Conservation (phyloP, 139 green algal genomes). For the Micractinium sp. region DNA sequence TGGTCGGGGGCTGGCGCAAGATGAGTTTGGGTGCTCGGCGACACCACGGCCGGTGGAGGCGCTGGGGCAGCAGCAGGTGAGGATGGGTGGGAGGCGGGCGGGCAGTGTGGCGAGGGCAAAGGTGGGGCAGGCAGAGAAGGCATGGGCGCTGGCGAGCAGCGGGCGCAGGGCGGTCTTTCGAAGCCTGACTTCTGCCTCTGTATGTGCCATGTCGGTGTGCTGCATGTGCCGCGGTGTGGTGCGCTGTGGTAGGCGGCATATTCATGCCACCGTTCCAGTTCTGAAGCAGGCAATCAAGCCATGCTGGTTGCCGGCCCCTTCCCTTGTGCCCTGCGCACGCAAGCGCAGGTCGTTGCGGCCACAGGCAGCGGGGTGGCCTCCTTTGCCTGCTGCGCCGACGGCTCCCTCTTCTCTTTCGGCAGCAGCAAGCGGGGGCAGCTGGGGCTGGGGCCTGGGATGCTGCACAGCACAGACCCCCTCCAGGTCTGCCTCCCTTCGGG, state of each 20-base stretch:
- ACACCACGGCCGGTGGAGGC: conserved; percentile 7
- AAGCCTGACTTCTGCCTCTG: neutral
- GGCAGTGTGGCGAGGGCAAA: neutral
- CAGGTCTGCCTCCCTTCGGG: conserved; percentile 28
- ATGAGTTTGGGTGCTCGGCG: conserved; percentile 22
- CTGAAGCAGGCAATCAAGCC: neutral
- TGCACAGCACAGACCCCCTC: neutral
- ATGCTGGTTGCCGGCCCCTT: neutral
- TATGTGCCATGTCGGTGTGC: neutral
- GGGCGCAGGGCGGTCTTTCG: neutral
- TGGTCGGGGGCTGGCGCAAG: neutral
- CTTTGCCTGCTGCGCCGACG: conserved; percentile 44
- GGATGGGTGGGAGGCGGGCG: neutral
- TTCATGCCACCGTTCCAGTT: neutral
- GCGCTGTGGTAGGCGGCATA: neutral
- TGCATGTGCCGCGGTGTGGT: neutral
- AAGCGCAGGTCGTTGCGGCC: conserved; percentile 14
- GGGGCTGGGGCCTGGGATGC: conserved; percentile 40
- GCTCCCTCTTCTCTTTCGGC: conserved; percentile 57
- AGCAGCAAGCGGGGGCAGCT: conserved; percentile 58
- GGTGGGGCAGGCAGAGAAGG: neutral
- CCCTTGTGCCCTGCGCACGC: neutral
- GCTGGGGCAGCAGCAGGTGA: neutral
- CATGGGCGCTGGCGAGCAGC: no score
- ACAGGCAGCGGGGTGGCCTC: conserved; percentile 49